A percentile compares a stretch with the other conserved stretches of the same genome.
Evolutionary conservation across 1,284 basidiomycete species (phyloP).

Genomic region (Ustanciosporium gigantosporum): DNA sequence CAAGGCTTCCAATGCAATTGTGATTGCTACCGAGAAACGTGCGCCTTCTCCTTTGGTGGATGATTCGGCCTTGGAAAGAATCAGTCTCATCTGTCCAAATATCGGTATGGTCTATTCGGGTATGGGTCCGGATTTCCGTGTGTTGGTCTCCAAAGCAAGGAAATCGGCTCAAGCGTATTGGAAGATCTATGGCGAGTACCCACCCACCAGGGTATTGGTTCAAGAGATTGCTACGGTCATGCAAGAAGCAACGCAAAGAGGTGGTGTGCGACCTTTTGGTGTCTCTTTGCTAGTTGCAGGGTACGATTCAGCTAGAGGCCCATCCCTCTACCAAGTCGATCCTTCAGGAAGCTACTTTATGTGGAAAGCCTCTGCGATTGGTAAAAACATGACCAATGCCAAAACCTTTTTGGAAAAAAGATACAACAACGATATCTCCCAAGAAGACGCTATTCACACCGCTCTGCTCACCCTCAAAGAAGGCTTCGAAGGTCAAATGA

Average conservation of each 20-base stretch:
- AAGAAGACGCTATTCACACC: slow-evolving; percentile 99
- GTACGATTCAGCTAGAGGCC: slow-evolving; percentile 88
- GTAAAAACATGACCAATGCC: slow-evolving; percentile 99
- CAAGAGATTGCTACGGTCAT: slow-evolving; percentile 97
- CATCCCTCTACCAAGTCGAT: slow-evolving; percentile 95
- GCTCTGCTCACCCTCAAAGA: slow-evolving; percentile 98
- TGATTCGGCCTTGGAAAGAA: slow-evolving; percentile 92
- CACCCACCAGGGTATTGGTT: slow-evolving; percentile 92
- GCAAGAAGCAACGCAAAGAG: slow-evolving; percentile 98
- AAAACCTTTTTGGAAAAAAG: slow-evolving; percentile 96
- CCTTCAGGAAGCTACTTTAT: slow-evolving; percentile 92
- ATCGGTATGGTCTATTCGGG: slow-evolving; percentile 96
- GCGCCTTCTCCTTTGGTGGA: slow-evolving; percentile 95
- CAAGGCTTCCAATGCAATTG: slow-evolving; percentile 98
- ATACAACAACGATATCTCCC: slow-evolving; percentile 99
- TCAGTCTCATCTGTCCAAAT: slow-evolving; percentile 94
- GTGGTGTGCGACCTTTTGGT: slow-evolving; percentile 96
- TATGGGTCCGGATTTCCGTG: slow-evolving; percentile 98
- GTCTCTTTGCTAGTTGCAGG: slow-evolving; percentile 95
- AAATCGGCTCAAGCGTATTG: slow-evolving; percentile 98
- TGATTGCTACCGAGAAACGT: slow-evolving; percentile 99
- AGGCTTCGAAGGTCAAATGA: slow-evolving; percentile 99
- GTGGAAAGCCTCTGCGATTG: slow-evolving; percentile 99
- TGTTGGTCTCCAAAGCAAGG: slow-evolving; percentile 87
- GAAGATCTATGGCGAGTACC: slow-evolving; percentile 99